Evolutionary conservation across 371 early-diverging fungal genomes (phyloP), one percentile per base, ranked within the genome.

Genomic region (Mucor circinelloides): DNA sequence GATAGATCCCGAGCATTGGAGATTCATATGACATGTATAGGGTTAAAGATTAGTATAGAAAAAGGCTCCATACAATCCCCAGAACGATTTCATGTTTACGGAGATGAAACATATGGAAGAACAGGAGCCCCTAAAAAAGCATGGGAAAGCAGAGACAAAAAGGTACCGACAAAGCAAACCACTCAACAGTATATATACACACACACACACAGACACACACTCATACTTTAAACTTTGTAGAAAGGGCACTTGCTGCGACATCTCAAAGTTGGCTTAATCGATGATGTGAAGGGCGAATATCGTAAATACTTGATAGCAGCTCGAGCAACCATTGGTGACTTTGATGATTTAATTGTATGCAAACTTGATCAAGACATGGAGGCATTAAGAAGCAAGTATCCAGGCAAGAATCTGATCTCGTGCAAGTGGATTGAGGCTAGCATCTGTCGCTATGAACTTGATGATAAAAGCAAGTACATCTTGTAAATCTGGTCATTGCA

Each of bases 101-200:
- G 71, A 0, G 67, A 70, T 34, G 32, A 8, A 7, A 36, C 36
- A 0, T 34, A 58, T 63, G 71, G 71, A 0, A 62, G 71, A 58
- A 70, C 71, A 58, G 71, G 71, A 12, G 71, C 71, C 5, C 66
- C 71, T 6, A 30, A 12, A 4, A 70, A 66, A 54, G 66, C 66
- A 4, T 58, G 66, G 54, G 58, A 42, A 7, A 63, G 59, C 17
- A 62, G 38, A 32, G 21, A 34, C 46, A 27, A 32, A 44, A 4
- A 15, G 15, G 36, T 13, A 15, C 7, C 44, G 8, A 30, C 36
- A 36, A 46, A 46, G 4, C 17, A 21, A 6, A 17, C 21, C 6
- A 46, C 17, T 1, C n/a, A n/a, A n/a, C n/a, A n/a, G n/a, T n/a
- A n/a, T 19, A 36, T 13, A 13, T 1, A 36, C 8, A 36, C 13